Conservation (phyloP, 2,329 filamentous ascomycete species). For the Nemania sp. region DNA sequence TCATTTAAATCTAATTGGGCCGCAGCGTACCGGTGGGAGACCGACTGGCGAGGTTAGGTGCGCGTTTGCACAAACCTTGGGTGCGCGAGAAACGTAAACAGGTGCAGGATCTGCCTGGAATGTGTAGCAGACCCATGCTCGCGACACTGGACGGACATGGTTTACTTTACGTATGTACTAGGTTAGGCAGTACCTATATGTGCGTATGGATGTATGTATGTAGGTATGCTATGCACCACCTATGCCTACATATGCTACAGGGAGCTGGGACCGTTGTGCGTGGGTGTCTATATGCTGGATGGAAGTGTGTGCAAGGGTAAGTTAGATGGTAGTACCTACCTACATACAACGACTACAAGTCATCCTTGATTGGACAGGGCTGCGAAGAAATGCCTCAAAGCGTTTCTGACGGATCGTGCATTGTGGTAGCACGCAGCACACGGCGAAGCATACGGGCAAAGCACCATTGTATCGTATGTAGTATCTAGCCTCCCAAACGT, state of each 20-base stretch:
- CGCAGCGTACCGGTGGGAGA: neutral
- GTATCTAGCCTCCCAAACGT: neutral
- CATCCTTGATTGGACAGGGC: neutral
- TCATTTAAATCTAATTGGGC: neutral
- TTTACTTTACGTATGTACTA: neutral
- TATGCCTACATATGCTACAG: neutral
- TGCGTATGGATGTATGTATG: neutral
- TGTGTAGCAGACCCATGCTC: conserved; percentile 2
- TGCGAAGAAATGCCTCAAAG: conserved; percentile 36
- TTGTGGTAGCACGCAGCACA: conserved; percentile 11
- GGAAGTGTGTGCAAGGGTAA: conserved; percentile 16
- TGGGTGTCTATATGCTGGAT: neutral
- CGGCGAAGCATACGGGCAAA: neutral
- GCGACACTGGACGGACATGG: conserved; percentile 6
- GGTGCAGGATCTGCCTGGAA: conserved; percentile 12
- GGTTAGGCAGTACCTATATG: neutral
- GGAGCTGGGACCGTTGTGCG: conserved; percentile 1
- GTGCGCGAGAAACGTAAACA: conserved; percentile 4
- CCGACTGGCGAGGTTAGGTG: conserved; percentile 2
- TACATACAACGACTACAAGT: neutral
- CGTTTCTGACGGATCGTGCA: conserved; percentile 28
- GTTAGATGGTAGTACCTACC: neutral
- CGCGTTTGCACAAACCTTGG: conserved; percentile 25
- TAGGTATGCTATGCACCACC: conserved; percentile 12
- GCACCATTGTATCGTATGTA: neutral